phyloP scores from a whole-genome alignment of 1,284 basidiomycete species.

The Cryptococcus sp. region DNA sequence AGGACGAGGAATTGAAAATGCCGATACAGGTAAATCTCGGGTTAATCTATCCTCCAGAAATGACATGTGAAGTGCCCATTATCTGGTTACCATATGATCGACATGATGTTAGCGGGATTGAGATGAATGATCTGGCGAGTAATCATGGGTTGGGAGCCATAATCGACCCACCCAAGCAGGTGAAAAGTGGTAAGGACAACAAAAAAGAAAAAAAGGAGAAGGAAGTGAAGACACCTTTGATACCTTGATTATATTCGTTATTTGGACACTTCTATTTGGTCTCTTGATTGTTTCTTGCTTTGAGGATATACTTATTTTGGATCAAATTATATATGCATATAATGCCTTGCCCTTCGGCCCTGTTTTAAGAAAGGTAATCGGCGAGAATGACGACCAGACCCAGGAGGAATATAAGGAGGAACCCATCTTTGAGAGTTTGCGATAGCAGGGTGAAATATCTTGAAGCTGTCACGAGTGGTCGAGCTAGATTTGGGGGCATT shows the following conservation, averaged over 20 bases:
- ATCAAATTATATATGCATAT: not conserved
- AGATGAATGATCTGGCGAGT: constrained; percentile 24
- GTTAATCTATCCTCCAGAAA: constrained; percentile 72
- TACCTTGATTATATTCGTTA: not conserved
- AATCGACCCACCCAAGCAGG: constrained; percentile 15
- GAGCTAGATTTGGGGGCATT: constrained; percentile 37
- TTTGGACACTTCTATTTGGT: not conserved
- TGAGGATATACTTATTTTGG: not conserved
- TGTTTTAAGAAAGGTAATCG: constrained; percentile 2
- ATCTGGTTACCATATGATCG: constrained; percentile 75
- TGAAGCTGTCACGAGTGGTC: constrained; percentile 35
- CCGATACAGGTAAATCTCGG: constrained; percentile 53
- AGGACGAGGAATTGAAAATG: not conserved
- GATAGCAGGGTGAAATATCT: constrained; percentile 35
- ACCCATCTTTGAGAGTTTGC: constrained; percentile 44
- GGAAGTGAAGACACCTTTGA: constrained; percentile 3
- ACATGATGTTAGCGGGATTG: constrained; percentile 56
- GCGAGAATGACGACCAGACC: constrained; percentile 31
- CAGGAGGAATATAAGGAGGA: constrained; percentile 40
- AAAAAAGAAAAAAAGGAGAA: not conserved
- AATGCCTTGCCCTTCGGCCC: constrained; percentile 8
- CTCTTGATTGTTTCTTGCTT: not conserved
- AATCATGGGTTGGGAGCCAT: constrained; percentile 27
- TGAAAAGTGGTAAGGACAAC: not conserved
- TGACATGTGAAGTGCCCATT: constrained; percentile 66